Evolutionary conservation across 768 basidiomycete genomes (phyloP), one percentile per base, ranked within the genome.

Genomic region (Pleurotus salmoneostramineus): DNA sequence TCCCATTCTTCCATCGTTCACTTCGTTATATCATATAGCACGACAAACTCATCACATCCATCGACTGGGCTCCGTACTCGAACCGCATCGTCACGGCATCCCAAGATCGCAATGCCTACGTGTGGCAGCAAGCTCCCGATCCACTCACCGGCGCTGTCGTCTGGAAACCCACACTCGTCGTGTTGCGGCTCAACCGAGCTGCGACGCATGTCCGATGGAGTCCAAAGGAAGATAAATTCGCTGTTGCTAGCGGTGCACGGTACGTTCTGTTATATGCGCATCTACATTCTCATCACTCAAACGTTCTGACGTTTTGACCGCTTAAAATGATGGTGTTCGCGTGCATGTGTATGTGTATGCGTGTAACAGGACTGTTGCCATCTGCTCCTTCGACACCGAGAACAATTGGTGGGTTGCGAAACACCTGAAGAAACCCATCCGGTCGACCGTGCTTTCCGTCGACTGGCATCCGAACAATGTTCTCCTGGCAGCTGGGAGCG

Each of bases 391-490:
- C 67, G 97, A 99, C 69, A 81, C 90, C 7, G 97, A 99, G 77
- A 95, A 91, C 74, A 91, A 99, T 71, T 99, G 97, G 97, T 99
- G 97, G 97, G 93, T 97, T 3, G 88, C 95, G 14, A 94, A 93
- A 69, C 89, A 90, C 59, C 77, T 99, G 70, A 99, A 98, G 87
- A 98, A 98, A 73, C 97, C 97, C 27, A 90, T 99, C 66, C 76
- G 94, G 62, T 94, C 94, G 3, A 99, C 97, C 0, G 95, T 99
- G 11, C 78, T 98, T 43, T 85, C 88, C 4, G 77, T 99, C 63
- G 96, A 98, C 63, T 99, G 97, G 97, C 97, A 99, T 69, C 95
- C 97, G 31, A 98, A 98, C 80, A 98, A 97, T 68, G 95, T 98
- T 11, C 79, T 99, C 5, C 85, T 99, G 31, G 97, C 96, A 3